Evolutionary conservation across 768 basidiomycete genomes (phyloP), one percentile per base, ranked within the genome.

Genomic region (Calocybe cyanea): DNA sequence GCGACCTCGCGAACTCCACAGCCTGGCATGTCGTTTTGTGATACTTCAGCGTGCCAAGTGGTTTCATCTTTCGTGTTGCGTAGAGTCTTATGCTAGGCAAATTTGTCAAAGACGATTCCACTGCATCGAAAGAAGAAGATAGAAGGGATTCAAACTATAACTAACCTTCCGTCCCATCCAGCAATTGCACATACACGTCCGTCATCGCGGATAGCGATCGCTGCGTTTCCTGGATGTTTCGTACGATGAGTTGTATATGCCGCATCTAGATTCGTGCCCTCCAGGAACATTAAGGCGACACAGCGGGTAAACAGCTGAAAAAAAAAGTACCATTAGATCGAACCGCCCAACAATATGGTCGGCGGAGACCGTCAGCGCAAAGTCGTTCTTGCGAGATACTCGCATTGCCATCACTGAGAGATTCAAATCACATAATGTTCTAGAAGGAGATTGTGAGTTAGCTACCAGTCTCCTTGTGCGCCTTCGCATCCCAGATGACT

Each of bases 141-240:
- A n/a, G n/a, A n/a, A n/a, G n/a, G n/a, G n/a, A n/a, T n/a, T n/a
- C n/a, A n/a, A n/a, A n/a, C n/a, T n/a, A n/a, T n/a, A n/a, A n/a
- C n/a, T n/a, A 53, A 93, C 94, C 74, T 80, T 28, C 95, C 93
- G 50, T 98, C 93, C 95, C 95, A 97, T 0, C 93, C 92, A 2
- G 87, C 94, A 2, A 93, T 70, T 0, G 92, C 93, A 54, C 92
- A 86, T 0, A 97, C 78, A 17, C 77, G 76, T 0, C 83, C 90
- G 52, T 88, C 84, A 28, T 79, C 73, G 4, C 82, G 80, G 10
- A 96, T 80, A 2, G 83, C 77, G n/a, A 97, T 63, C 6, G 80
- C 76, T 0, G 77, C 76, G 57, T 92, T 92, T 2, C 93, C 92
- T 0, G 89, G 80, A 51, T 89, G 73, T 56, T 85, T 92, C 17